Conservation (phyloP, 331 rosid species). For the Dryas integrifolia region DNA sequence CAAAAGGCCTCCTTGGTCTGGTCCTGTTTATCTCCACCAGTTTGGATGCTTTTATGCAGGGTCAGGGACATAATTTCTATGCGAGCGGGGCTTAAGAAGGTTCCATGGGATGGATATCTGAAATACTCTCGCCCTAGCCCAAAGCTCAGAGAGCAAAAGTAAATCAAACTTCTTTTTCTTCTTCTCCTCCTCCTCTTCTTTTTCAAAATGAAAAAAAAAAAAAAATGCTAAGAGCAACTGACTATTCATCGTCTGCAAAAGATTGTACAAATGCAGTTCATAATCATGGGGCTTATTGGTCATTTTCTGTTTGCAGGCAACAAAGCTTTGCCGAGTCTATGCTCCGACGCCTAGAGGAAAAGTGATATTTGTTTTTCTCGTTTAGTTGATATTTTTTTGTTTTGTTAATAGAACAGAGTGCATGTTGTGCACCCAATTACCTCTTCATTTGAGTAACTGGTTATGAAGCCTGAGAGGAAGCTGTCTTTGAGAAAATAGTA, state of each 20-base stretch:
- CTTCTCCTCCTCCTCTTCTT: neutral
- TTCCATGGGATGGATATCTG: constrained; percentile 97
- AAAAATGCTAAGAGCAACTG: too few species aligned
- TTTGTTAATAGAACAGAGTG: neutral
- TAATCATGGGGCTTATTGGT: constrained; percentile 2
- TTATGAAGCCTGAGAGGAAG: neutral
- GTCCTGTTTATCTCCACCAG: constrained; percentile 7
- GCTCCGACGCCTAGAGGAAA: constrained; percentile 71
- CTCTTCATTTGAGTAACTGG: constrained; percentile 7
- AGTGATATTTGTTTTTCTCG: constrained; percentile 33
- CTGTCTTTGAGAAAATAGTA: neutral
- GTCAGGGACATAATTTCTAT: constrained; percentile 78
- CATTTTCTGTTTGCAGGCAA: constrained; percentile 55
- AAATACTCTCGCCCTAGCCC: constrained; percentile 97
- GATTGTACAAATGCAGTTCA: neutral
- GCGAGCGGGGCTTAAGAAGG: constrained; percentile 91
- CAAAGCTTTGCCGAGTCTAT: constrained; percentile 77
- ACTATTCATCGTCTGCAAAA: neutral
- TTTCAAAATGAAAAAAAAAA: neutral
- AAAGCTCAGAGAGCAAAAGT: constrained; percentile 81
- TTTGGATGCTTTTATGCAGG: constrained; percentile 44
- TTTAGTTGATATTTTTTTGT: neutral
- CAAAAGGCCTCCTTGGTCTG: neutral
- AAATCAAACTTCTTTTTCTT: constrained; percentile 25
- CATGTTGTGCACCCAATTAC: neutral